Base-by-base conservation (phyloP, 2,329 filamentous ascomycete genomes). In the Aspergillus sp. region DNA sequence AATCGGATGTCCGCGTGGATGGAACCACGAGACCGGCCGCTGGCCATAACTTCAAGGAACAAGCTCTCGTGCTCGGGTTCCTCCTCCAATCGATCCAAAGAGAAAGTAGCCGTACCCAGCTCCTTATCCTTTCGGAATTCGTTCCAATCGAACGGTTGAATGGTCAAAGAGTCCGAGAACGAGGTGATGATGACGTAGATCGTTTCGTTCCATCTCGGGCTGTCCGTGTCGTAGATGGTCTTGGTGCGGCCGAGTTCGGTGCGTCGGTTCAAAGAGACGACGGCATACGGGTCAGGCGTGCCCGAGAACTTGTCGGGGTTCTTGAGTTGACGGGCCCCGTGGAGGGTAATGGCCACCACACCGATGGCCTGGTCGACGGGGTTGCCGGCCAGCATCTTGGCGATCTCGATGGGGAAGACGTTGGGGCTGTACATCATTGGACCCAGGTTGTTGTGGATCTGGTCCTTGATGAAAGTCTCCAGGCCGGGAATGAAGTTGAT, bases 351-450 rank as follows among this genome's bases (percentile, higher is more conserved):
- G 24, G 94, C 94, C 55, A 99, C 78, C 9, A 99, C 93, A 74
- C 95, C 95, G 70, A 99, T 92, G 11, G 95, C 95, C 77, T 96
- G 91, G 73, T 99, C 96, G 54, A 99, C 91, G 0, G 95, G 88
- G 59, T 90, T 94, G 60, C 95, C 95, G 49, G 94, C 91, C 64
- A 99, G 83, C 91, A 99, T 95, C 84, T 99, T 98, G 67, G 95
- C 95, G 58, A 99, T 92, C 73, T 99, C 95, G 66, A 99, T 95
- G 16, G 95, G 95, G 82, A 99, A 99, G 53, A 98, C 92, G 68
- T 99, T 96, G 9, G 95, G 95, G 42, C 87, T 89, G 73, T 99
- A 99, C 92, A 99, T 96, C 90, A 99, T 98, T 0, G 95, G 96
- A 2, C 87, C 90, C 53, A 99, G 80, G 71, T 94, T 97, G 63